Conservation (phyloP, 2,329 filamentous ascomycete species). For the Colletotrichum phormii region DNA sequence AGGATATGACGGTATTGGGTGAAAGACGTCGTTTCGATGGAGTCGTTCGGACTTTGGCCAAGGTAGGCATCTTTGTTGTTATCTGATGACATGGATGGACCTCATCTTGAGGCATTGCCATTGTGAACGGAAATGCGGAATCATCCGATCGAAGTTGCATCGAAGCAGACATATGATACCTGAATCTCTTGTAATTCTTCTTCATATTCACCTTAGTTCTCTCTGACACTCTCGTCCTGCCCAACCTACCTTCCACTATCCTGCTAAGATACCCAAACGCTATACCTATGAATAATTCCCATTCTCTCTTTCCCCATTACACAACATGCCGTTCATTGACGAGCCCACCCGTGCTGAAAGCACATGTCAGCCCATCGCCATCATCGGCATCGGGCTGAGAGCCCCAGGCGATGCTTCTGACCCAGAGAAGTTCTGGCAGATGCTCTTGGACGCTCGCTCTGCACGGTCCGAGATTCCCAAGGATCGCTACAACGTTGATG, state of each 20-base stretch:
- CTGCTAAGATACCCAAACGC: conserved; percentile 21
- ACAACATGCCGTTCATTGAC: conserved; percentile 26
- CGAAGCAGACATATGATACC: conserved; percentile 9
- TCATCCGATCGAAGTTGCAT: neutral
- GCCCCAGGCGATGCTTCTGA: conserved; percentile 49
- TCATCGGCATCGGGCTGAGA: conserved; percentile 53
- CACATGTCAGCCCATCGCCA: conserved; percentile 48
- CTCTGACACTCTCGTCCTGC: neutral
- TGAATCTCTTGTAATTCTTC: neutral
- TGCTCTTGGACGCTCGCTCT: conserved; percentile 38
- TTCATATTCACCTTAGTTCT: neutral
- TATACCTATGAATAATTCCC: conserved; percentile 6
- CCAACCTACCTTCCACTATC: neutral
- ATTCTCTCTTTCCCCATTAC: neutral
- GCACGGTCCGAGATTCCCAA: conserved; percentile 38
- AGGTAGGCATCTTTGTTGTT: neutral
- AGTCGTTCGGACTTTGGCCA: neutral
- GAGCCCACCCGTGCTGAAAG: conserved; percentile 3
- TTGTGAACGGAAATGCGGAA: neutral
- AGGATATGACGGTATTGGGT: conserved; percentile 9
- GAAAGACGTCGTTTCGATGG: neutral
- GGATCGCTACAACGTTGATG: conserved; percentile 40
- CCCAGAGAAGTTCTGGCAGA: conserved; percentile 51
- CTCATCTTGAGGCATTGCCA: neutral
- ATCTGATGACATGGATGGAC: neutral